Evolutionary conservation across 2,329 filamentous ascomycete species (phyloP), one percentile per base, ranked within the genome.

Genomic region (Neonectria ditissima): DNA sequence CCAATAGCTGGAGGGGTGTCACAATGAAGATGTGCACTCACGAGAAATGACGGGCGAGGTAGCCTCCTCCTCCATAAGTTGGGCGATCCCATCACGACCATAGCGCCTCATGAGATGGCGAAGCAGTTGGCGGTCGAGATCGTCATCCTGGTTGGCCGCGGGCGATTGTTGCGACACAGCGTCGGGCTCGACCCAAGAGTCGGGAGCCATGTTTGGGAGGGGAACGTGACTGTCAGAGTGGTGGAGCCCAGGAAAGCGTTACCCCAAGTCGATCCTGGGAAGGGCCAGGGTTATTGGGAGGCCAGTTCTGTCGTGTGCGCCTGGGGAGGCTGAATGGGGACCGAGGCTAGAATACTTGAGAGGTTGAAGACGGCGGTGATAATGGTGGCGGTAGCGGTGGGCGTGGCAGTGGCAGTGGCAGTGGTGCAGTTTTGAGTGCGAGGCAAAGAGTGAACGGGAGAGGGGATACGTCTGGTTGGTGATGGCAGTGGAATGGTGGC

Each of bases 81-180:
- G 73, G 37, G 69, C 69, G 24, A 78, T 63, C 43, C 75, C 75
- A n/a, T 78, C 75, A 26, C 69, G 73, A 32, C 75, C 73, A 59
- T 78, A 78, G 48, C 74, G 73, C 55, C 65, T 69, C 69, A 78
- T 72, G 9, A 78, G 73, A 67, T 79, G 76, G 32, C 77, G 75
- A 34, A 78, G 74, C 53, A 78, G 69, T 56, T 79, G 77, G 11
- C 75, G 75, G 60, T 78, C 77, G 39, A 78, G 71, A n/a, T 61
- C 63, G 60, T 72, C 70, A 48, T 74, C 71, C 32, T 74, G 73
- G 30, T 73, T 69, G 34, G 70, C 69, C 62, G 67, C 59, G 34
- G 60, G 59, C n/a, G 71, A 72, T 55, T 70, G 70, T 59, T 76
- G 72, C 37, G 75, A 71, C 65, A 72, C 64, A 67, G 70, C 74